Evolutionary conservation across 2,329 filamentous ascomycete species (phyloP).

Genomic region (Botrytis tulipae): DNA sequence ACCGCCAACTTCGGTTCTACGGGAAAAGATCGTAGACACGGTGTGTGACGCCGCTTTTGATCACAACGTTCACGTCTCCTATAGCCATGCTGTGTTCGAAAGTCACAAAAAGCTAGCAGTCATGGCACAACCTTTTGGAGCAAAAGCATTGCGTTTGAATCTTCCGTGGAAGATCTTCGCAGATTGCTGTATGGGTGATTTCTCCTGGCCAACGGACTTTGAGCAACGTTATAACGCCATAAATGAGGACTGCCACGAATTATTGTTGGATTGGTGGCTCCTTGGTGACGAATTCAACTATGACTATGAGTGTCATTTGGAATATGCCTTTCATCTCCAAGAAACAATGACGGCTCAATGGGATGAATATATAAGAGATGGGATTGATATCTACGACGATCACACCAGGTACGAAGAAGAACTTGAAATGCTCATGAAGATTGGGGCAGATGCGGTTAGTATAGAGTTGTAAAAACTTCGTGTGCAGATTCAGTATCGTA

Average conservation of each 20-base stretch:
- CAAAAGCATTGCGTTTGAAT: no score
- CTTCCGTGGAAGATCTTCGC: no score
- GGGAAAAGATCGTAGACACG: no score
- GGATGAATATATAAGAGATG: accelerated
- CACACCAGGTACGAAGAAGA: not conserved
- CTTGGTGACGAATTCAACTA: no score
- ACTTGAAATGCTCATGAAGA: not conserved
- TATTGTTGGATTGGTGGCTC: not conserved
- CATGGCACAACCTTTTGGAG: no score
- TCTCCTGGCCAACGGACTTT: not conserved
- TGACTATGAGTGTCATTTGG: not conserved
- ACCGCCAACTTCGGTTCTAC: no score
- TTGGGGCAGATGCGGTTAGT: not conserved
- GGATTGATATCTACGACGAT: no score
- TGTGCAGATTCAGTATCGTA: not conserved
- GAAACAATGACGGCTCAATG: not conserved
- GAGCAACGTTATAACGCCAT: not conserved
- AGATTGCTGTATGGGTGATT: not conserved
- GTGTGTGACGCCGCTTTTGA: no score
- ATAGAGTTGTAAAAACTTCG: not conserved
- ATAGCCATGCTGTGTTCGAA: no score
- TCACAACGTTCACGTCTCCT: accelerated
- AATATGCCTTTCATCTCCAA: not conserved
- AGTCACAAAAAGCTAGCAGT: no score
- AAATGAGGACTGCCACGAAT: not conserved